Conservation (phyloP, 116 monocot genomes). For the Zostera marina region DNA sequence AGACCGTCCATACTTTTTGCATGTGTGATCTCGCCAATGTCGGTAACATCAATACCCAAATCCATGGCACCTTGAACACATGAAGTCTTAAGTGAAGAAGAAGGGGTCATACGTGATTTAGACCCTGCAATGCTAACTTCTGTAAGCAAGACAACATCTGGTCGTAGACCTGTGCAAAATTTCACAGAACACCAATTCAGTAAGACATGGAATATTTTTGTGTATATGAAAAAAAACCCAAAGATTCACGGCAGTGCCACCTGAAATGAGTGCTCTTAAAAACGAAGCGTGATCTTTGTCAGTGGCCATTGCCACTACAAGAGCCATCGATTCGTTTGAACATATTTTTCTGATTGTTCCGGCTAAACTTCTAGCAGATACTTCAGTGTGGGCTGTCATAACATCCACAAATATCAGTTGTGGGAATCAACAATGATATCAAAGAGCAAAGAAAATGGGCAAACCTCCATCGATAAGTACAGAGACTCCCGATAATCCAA, state of each 20-base stretch:
- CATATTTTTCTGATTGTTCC: slow-evolving; percentile 32
- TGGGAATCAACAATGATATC: not conserved
- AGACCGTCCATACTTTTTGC: not conserved
- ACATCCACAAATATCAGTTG: slow-evolving; percentile 8
- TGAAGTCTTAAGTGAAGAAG: slow-evolving; percentile 43
- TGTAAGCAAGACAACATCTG: slow-evolving; percentile 52
- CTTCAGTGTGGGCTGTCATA: slow-evolving; percentile 84
- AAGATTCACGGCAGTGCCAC: slow-evolving; percentile 8
- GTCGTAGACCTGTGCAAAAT: slow-evolving; percentile 27
- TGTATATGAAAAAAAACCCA: not conserved
- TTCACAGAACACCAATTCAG: not conserved
- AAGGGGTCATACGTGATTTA: slow-evolving; percentile 34
- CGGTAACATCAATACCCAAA: slow-evolving; percentile 19
- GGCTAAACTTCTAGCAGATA: slow-evolving; percentile 73
- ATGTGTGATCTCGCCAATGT: slow-evolving; percentile 23
- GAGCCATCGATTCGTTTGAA: slow-evolving; percentile 37
- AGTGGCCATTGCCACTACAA: slow-evolving; percentile 90
- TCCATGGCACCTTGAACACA: slow-evolving; percentile 39
- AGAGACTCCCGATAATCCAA: slow-evolving; percentile 43
- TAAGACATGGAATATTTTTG: not conserved
- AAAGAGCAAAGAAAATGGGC: slow-evolving; percentile 2
- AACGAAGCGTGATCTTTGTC: slow-evolving; percentile 91
- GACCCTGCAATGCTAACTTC: slow-evolving; percentile 66
- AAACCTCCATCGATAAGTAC: slow-evolving; percentile 90
- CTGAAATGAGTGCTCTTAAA: slow-evolving; percentile 69